Evolutionary conservation across 768 basidiomycete species (phyloP).

Genomic region (Trametes cinnabarina): DNA sequence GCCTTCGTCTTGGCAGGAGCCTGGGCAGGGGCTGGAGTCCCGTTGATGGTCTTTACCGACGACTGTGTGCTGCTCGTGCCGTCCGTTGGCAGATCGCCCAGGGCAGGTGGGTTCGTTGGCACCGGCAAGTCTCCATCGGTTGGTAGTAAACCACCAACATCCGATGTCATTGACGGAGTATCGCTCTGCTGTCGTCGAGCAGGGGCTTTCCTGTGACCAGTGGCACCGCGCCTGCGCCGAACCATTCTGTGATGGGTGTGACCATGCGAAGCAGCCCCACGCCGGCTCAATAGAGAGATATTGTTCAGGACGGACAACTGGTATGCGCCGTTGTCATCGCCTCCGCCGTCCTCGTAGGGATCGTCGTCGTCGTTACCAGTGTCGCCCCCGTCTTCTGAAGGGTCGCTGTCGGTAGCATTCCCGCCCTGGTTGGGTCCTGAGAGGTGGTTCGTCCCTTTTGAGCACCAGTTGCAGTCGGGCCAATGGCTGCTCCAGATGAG

Average conservation of each 20-base stretch:
- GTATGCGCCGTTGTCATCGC: conserved; percentile 8
- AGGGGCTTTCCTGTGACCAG: background rate
- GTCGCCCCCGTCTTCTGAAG: conserved; percentile 3
- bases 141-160: background rate
- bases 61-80: conserved; percentile 6
- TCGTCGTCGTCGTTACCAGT: conserved; percentile 2
- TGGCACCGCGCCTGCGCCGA: conserved; percentile 12
- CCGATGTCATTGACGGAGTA: background rate
- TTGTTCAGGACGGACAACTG: conserved; percentile 2
- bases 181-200: background rate
- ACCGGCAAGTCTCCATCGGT: background rate
- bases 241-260: conserved; percentile 19
- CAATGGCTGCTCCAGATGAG: conserved; percentile 40
- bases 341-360: conserved; percentile 9
- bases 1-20: conserved; percentile 26
- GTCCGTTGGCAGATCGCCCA: background rate
- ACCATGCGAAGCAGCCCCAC: background rate
- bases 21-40: conserved; percentile 31
- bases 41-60: conserved; percentile 22
- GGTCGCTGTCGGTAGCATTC: conserved; percentile 8
- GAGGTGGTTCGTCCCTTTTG: conserved; percentile 27
- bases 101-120: conserved; percentile 1
- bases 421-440: conserved; percentile 13
- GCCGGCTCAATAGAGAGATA: background rate
- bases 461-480: conserved; percentile 56